Percentiles rank a stretch among this genome's conserved stretches.
Conservation (phyloP, 2,329 filamentous ascomycete species). For the Aspergillus fumigatus region DNA sequence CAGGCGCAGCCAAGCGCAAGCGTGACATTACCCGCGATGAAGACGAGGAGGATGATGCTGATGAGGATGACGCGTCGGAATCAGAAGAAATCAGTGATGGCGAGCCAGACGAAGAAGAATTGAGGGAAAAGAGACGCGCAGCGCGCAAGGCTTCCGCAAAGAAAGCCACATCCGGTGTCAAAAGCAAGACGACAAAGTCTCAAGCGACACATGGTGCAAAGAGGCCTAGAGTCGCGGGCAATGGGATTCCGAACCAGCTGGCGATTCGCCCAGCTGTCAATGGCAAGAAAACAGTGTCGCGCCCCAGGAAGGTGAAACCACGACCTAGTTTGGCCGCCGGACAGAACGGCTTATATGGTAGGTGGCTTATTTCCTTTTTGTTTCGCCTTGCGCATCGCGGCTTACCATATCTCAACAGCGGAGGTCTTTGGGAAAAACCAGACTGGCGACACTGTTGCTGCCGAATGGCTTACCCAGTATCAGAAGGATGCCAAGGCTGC, state of each 20-base stretch:
- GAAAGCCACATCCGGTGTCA: constrained; percentile 34
- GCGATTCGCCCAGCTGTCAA: constrained; percentile 52
- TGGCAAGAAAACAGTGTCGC: constrained; percentile 40
- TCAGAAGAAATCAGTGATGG: constrained; percentile 35
- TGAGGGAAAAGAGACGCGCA: constrained; percentile 40
- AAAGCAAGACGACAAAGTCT: constrained; percentile 30
- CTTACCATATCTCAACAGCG: constrained; percentile 38
- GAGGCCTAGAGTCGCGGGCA: constrained; percentile 53
- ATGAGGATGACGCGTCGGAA: constrained; percentile 31
- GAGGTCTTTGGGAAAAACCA: constrained; percentile 57
- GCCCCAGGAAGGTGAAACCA: constrained; percentile 47
- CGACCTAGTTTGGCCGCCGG: constrained; percentile 50
- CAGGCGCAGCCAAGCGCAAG: constrained; percentile 48
- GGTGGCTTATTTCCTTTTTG: constrained; percentile 14
- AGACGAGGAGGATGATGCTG: constrained; percentile 26
- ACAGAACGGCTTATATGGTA: constrained; percentile 56
- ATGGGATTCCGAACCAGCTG: constrained; percentile 44
- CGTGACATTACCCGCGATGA: constrained; percentile 36
- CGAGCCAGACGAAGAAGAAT: constrained; percentile 47
- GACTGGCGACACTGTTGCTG: constrained; percentile 52
- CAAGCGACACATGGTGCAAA: constrained; percentile 39
- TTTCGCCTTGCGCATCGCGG: constrained; percentile 1
- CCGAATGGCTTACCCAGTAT: constrained; percentile 55
- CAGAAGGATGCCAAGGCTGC: constrained; percentile 51
- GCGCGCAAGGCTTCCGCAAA: constrained; percentile 30